Evolutionary conservation across 1,139 yeast genomes (phyloP), one percentile per base, ranked within the genome.

Genomic region (Yamadazyma oceani): DNA sequence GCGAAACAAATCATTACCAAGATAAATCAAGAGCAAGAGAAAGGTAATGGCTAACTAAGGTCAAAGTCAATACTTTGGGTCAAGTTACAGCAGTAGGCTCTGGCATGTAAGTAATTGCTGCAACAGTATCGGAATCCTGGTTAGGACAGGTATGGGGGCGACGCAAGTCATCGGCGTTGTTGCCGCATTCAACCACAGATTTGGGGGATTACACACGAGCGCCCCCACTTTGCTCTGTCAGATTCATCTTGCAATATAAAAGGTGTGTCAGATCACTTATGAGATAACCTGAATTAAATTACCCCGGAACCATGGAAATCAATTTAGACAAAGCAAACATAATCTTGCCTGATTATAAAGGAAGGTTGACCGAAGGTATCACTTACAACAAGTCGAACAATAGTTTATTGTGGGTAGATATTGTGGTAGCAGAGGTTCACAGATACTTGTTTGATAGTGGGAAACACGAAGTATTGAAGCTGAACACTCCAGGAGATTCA

Each of bases 381-480:
- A 76, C 85, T 2, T 83, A 80, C 56, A 78, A 82, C 48, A 68
- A 70, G 2, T 62, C 73, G 34, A 79, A 78, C 50, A 68, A 79
- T 50, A 63, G 83, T 0, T 58, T 84, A 15, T 57, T 80, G 30
- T 85, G 92, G 89, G 79, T 83, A 2, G 92, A 85, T 53, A 82
- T 84, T 46, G 73, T 73, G 37, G 62, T 59, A 17, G 87, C 80
- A 1, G 73, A 77, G 44, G 66, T 82, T 13, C 84, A 80, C 51
- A 61, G 83, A 32, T 67, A 70, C 2, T 47, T 48, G 6, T 50
- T 51, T 4, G 55, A 51, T 10, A 41, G 48, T 32, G 54, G 57
- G 3, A 45, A 54, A 3, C 82, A 78, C 48, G 69, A 75, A 43
- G 57, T 61, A 5, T 49, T 78, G 37, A 53, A 57, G 39, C 63